These are phyloP conservation scores for Lasiodiplodia citricola DNA, from an alignment of 2,329 filamentous ascomycete genomes.

Conservation along the genomic window DNA sequence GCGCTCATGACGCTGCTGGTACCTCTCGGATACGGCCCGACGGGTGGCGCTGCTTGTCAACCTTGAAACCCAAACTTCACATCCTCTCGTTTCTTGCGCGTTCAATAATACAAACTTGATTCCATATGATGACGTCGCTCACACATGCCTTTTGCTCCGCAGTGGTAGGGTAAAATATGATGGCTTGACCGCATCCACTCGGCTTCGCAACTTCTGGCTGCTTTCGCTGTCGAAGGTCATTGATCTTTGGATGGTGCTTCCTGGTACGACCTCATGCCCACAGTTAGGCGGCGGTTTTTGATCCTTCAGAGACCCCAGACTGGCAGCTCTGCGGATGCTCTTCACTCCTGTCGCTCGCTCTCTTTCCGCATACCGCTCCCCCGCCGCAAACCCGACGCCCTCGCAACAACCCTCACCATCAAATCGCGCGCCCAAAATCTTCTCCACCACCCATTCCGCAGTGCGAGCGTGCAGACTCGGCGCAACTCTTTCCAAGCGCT, in stretches of 20 bases:
- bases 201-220: background rate
- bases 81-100: background rate
- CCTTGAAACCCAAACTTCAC: background rate
- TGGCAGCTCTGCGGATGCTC: background rate
- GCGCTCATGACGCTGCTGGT: conserved; percentile 3
- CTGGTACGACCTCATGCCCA: background rate
- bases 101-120: background rate
- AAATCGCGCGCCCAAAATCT: conserved; percentile 47
- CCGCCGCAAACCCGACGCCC: conserved; percentile 41
- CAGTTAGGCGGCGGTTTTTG: background rate
- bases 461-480: conserved; percentile 53
- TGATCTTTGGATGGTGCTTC: background rate
- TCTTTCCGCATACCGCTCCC: conserved; percentile 27
- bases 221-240: background rate
- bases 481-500: conserved; percentile 35
- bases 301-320: conserved; percentile 1
- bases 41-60: background rate
- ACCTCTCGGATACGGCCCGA: background rate
- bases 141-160: background rate
- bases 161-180: background rate
- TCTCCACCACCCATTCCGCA: conserved; percentile 50
- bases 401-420: conserved; percentile 44
- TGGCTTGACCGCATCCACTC: no score
- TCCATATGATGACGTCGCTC: background rate
- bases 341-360: background rate